These are phyloP conservation scores for Quercus engelmannii DNA, from an alignment of 306 rosid species.

Conservation along the genomic window DNA sequence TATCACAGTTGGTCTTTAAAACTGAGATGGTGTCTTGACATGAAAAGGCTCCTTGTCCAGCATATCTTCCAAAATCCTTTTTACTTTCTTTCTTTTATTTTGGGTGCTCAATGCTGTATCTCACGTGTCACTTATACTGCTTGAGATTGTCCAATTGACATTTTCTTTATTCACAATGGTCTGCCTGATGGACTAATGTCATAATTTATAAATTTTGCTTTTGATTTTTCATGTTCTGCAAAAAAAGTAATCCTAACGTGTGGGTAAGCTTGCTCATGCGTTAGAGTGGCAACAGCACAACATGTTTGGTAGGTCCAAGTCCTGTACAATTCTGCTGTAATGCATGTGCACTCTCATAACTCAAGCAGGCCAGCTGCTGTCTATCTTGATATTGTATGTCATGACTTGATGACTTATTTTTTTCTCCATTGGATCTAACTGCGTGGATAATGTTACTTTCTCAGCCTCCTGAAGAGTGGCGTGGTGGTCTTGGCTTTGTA, in stretches of 20 bases:
- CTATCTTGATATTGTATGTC: background rate
- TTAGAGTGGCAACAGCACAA: background rate
- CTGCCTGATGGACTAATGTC: background rate
- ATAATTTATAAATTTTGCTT: background rate
- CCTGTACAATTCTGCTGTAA: background rate
- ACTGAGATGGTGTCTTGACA: background rate
- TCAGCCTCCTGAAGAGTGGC: conserved; percentile 93
- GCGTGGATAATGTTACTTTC: conserved; percentile 17
- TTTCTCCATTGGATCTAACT: conserved; percentile 2
- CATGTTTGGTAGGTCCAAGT: background rate
- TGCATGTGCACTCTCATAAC: conserved; percentile 4
- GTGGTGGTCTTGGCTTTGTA: conserved; percentile 90
- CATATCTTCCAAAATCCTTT: background rate
- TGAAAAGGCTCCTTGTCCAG: background rate
- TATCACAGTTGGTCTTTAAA: background rate
- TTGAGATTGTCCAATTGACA: background rate
- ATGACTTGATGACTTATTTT: background rate
- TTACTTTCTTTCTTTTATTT: background rate
- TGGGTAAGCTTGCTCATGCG: background rate
- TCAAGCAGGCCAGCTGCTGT: background rate
- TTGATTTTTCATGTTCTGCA: background rate
- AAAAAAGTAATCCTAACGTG: background rate
- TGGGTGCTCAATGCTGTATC: background rate
- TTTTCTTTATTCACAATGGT: background rate
- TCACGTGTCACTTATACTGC: background rate